Percentiles rank a stretch among this genome's conserved stretches.
phyloP scores from a whole-genome alignment of 2,329 filamentous ascomycete species.

The Macrophomina pseudophaseolina region DNA sequence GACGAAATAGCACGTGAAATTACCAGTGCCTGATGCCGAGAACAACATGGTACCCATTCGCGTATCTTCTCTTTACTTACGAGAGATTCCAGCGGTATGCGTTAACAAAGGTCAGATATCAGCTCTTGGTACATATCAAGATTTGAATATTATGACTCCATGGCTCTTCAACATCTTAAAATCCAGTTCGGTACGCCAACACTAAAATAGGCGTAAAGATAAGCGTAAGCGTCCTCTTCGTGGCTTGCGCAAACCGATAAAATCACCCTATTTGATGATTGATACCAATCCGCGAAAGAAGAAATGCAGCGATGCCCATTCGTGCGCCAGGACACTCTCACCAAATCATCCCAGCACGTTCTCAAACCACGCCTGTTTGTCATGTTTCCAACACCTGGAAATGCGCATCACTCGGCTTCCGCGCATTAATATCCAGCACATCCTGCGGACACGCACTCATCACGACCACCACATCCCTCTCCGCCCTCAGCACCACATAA shows the following conservation, averaged over 20 bases:
- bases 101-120: too few species aligned
- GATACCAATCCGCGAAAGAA: too few species aligned
- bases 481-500: conserved; percentile 42
- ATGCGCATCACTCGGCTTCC: conserved; percentile 10
- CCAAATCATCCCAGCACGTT: neutral
- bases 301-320: too few species aligned
- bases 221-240: too few species aligned
- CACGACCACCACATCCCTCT: conserved; percentile 44
- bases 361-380: neutral
- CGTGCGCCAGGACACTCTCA: too few species aligned
- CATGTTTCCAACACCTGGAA: conserved; percentile 10
- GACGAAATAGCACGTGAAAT: neutral
- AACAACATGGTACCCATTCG: neutral
- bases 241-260: too few species aligned
- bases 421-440: conserved; percentile 27
- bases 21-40: neutral
- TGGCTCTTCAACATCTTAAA: too few species aligned
- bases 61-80: neutral
- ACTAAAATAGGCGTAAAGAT: too few species aligned
- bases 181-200: too few species aligned
- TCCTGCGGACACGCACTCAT: conserved; percentile 47
- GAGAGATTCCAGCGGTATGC: neutral
- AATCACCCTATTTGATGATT: too few species aligned
- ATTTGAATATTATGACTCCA: too few species aligned
- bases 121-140: too few species aligned